Base-by-base conservation (phyloP, 1,139 yeast species). In the Suhomyces coccinellae region DNA sequence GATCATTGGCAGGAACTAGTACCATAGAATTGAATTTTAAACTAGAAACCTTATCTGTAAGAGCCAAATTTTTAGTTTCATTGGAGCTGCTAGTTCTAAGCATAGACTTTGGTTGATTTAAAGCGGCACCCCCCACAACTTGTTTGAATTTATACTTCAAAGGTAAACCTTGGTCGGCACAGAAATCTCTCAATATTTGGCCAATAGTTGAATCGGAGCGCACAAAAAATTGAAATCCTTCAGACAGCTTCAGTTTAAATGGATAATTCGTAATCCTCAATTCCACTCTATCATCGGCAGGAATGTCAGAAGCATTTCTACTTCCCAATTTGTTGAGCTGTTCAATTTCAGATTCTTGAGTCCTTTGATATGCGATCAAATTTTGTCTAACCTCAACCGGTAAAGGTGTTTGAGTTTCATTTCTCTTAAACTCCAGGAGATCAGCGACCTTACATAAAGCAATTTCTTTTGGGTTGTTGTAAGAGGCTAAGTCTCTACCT, bases 391-490 rank as follows among this genome's bases (percentile, higher is more conserved):
- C 65, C 52, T 75, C 77, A 49, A 65, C 41, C 0, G 87, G 82
- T 22, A 82, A 63, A 1, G 93, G 91, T 0, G 87, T 76, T 1
- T 56, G 53, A 1, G 36, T 14, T 20, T 49, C 60, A 58, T 65
- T 73, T 71, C 31, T 61, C 35, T 45, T 54, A 50, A 57, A 69
- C 69, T 73, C 77, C 4, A 50, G 51, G 3, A 59, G 61, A 20
- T 67, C 68, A 4, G 58, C 49, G 3, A 82, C 81, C 48, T 61
- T 65, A 48, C 85, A 77, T 8, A 86, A 57, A 0, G 85, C 87
- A 41, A 86, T 72, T 47, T 83, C 90, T 49, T 75, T 80, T n/a
- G 85, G 85, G 45, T 63, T 64, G 38, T 85, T 84, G 55, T 85
- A 82, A 0, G 87, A 76, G 3, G 77, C 65, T 30, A 85, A 66